phyloP scores from a whole-genome alignment of 192 early-diverging fungal species.

The Entomortierella parvispora region DNA sequence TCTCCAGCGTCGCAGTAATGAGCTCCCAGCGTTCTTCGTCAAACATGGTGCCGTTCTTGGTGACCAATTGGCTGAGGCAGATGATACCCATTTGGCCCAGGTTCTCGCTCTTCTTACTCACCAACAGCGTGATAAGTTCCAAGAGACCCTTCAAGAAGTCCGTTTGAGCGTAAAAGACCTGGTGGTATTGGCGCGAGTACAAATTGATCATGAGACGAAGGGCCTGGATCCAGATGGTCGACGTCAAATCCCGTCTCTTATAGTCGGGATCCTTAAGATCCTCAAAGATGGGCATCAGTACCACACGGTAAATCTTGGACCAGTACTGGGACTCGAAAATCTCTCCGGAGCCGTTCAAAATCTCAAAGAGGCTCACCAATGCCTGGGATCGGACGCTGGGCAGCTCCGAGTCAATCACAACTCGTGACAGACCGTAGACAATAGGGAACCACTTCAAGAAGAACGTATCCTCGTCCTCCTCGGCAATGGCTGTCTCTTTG shows the following conservation, averaged over 20 bases:
- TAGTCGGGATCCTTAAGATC: conserved; percentile 83
- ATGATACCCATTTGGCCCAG: conserved; percentile 89
- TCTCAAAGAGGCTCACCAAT: conserved; percentile 85
- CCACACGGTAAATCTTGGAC: conserved; percentile 83
- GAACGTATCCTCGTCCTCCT: conserved; percentile 58
- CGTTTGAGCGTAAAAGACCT: conserved; percentile 76
- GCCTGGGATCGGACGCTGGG: conserved; percentile 61
- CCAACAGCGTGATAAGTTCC: conserved; percentile 60
- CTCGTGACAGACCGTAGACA: conserved; percentile 56
- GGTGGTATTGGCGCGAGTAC: conserved; percentile 77
- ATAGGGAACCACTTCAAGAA: conserved; percentile 63
- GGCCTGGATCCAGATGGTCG: conserved; percentile 92
- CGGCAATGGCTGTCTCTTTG: conserved; percentile 59
- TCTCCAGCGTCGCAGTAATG: conserved; percentile 74
- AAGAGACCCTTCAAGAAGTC: conserved; percentile 85
- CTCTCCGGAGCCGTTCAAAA: conserved; percentile 81
- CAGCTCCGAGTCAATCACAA: conserved; percentile 58
- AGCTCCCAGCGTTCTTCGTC: conserved; percentile 80
- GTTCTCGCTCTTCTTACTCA: conserved; percentile 81
- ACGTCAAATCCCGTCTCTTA: conserved; percentile 86
- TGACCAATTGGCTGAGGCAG: conserved; percentile 91
- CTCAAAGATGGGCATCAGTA: conserved; percentile 92
- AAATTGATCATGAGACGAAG: conserved; percentile 87
- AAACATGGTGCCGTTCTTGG: conserved; percentile 77
- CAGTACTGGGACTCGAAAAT: conserved; percentile 83